phyloP scores from a whole-genome alignment of 1,284 basidiomycete species.

The Naganishia sp. region DNA sequence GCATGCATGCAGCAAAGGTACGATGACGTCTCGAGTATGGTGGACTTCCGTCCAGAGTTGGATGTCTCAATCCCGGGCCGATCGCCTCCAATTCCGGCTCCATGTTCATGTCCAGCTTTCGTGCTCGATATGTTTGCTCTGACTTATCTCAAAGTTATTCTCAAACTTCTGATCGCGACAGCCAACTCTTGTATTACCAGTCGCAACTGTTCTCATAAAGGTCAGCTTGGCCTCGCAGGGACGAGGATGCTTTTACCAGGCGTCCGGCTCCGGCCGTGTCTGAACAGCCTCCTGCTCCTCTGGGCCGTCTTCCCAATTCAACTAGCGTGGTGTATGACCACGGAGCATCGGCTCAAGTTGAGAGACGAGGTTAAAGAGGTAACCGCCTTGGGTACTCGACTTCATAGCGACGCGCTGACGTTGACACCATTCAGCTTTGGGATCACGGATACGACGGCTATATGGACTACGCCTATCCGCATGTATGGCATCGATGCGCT shows the following conservation, averaged over 20 bases:
- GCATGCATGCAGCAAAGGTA: too few species aligned
- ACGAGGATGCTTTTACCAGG: constrained; percentile 15
- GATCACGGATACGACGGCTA: constrained; percentile 51
- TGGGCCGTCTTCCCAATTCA: constrained; percentile 13
- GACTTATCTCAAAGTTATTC: too few species aligned
- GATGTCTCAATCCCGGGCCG: background rate
- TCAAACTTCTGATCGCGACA: too few species aligned
- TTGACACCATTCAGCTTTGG: constrained; percentile 42
- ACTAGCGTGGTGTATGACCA: constrained; percentile 21
- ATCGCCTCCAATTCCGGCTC: too few species aligned
- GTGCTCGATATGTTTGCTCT: too few species aligned
- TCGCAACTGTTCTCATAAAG: too few species aligned
- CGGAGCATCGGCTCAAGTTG: constrained; percentile 21
- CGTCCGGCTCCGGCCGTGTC: constrained; percentile 13
- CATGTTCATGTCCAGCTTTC: too few species aligned
- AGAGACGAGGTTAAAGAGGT: constrained; percentile 29
- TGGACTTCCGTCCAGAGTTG: background rate
- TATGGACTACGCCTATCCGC: constrained; percentile 52
- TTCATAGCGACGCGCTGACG: background rate
- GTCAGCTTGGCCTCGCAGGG: too few species aligned
- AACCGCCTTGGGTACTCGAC: background rate
- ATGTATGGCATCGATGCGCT: constrained; percentile 38
- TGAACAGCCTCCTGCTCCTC: constrained; percentile 9
- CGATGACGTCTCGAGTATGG: background rate
- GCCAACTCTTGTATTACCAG: background rate